Evolutionary conservation across 805 yeast species (phyloP).

Genomic region (Nakazawaea wickerhamii): DNA sequence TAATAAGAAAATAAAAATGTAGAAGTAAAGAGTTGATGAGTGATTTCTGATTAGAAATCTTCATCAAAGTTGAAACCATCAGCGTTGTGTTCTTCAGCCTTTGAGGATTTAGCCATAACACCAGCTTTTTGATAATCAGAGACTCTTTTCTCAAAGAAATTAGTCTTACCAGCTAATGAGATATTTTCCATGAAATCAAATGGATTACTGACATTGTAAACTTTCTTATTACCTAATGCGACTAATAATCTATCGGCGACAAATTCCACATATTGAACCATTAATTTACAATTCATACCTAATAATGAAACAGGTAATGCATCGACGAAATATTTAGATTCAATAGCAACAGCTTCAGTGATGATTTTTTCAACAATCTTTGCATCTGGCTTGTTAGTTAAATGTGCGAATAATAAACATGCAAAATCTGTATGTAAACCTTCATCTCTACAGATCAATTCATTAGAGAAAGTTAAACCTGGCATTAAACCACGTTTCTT

Average conservation of each 20-base stretch:
- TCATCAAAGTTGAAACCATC: slow-evolving; percentile 82
- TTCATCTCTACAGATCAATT: slow-evolving; percentile 96
- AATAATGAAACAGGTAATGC: slow-evolving; percentile 89
- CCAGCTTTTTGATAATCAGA: slow-evolving; percentile 99
- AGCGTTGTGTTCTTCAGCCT: slow-evolving; percentile 38
- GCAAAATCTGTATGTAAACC: slow-evolving; percentile 99
- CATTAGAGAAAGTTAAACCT: slow-evolving; percentile 96
- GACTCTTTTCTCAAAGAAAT: slow-evolving; percentile 98
- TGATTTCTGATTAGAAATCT: slow-evolving; percentile 60
- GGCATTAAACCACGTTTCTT: slow-evolving; percentile 99
- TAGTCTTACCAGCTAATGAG: slow-evolving; percentile 96
- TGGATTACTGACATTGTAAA: slow-evolving; percentile 85
- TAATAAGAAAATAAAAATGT: slow-evolving; percentile 1
- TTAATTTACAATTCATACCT: slow-evolving; percentile 90
- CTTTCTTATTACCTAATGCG: slow-evolving; percentile 86
- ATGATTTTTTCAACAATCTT: slow-evolving; percentile 78
- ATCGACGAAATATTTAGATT: slow-evolving; percentile 90
- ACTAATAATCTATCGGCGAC: slow-evolving; percentile 93
- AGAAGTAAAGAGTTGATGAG: background rate
- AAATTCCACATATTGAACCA: slow-evolving; percentile 98
- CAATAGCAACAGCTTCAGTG: slow-evolving; percentile 92
- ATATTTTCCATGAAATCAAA: slow-evolving; percentile 99
- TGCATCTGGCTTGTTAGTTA: slow-evolving; percentile 81
- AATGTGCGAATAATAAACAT: slow-evolving; percentile 88
- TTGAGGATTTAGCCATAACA: slow-evolving; percentile 78